Evolutionary conservation across 2,329 filamentous ascomycete species (phyloP), one percentile per base, ranked within the genome.

Genomic region (Apiospora aurea): DNA sequence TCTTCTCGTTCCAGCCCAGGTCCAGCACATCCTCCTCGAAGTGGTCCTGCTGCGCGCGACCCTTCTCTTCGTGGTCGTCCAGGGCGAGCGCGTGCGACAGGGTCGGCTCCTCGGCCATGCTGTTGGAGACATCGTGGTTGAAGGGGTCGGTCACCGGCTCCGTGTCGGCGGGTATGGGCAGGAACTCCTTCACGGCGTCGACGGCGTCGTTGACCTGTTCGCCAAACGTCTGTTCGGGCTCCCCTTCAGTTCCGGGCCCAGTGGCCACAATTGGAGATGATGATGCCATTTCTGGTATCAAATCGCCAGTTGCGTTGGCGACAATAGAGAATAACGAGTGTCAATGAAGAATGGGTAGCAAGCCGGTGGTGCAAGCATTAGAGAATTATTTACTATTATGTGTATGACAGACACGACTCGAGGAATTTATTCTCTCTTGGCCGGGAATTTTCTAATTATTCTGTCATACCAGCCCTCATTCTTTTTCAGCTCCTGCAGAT

Each of bases 1-100:
- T 85, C 43, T 86, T 83, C 72, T 91, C 86, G 73, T 92, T 89
- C 92, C 92, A 94, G n/a, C 92, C 92, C 24, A 94, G 79, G 76
- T 94, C 87, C 67, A 87, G 86, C 3, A 92, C 90, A 47, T 84
- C 77, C 72, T 81, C 87, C 8, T 85, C 83, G 70, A 87, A 84
- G 16, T 85, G 72, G 38, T 74, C 82, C 24, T 83, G 78, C 78
- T 90, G 87, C 18, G 82, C 84, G 1, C 81, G 76, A 13, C 87
- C 87, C 70, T 84, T 85, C 49, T 85, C 79, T 5, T 83, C 83
- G 64, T 84, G 82, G 69, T 83, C 79, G 16, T 79, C 78, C n/a
- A 80, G 80, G 0, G 85, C 85, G 4, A 87, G 77, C 21, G 82
- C 80, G 75, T 87, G 85, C 0, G 82, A 84, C 4, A 84, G 75